Percentiles rank a stretch among this genome's conserved stretches.
Evolutionary conservation across 31 red algal species (phyloP).

Genomic region (Porphyra umbilicalis): DNA sequence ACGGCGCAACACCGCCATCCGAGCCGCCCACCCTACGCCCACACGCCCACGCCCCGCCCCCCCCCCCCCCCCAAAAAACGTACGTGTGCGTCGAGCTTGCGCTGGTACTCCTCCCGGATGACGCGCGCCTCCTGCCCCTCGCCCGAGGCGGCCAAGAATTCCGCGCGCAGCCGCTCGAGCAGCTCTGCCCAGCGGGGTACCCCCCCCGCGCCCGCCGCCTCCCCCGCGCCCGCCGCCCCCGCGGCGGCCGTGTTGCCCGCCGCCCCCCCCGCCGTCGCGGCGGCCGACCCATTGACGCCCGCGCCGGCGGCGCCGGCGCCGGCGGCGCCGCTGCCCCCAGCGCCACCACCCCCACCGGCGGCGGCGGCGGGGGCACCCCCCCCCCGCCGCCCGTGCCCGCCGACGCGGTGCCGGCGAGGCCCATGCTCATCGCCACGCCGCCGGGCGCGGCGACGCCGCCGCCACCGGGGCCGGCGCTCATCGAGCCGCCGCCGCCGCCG

Average conservation of each 20-base stretch:
- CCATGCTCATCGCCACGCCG: no score
- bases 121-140: not conserved
- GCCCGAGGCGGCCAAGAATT: not conserved
- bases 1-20: no score
- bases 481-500: not conserved
- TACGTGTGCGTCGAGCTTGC: not conserved
- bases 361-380: not conserved
- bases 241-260: not conserved
- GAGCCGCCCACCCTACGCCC: no score
- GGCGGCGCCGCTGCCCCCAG: not conserved
- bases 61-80: not conserved
- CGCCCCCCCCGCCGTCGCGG: not conserved
- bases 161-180: not conserved
- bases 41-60: not conserved
- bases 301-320: not conserved
- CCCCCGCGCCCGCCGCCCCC: not conserved
- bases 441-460: not conserved
- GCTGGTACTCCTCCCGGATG: not conserved
- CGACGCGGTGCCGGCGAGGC: no score
- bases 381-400: not conserved
- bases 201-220: not conserved
- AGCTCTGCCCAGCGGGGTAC: not conserved
- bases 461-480: not conserved
- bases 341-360: not conserved
- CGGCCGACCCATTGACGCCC: not conserved